Evolutionary conservation across 2,329 filamentous ascomycete species (phyloP), one percentile per base, ranked within the genome.

Genomic region (Harringtonia lauricola): DNA sequence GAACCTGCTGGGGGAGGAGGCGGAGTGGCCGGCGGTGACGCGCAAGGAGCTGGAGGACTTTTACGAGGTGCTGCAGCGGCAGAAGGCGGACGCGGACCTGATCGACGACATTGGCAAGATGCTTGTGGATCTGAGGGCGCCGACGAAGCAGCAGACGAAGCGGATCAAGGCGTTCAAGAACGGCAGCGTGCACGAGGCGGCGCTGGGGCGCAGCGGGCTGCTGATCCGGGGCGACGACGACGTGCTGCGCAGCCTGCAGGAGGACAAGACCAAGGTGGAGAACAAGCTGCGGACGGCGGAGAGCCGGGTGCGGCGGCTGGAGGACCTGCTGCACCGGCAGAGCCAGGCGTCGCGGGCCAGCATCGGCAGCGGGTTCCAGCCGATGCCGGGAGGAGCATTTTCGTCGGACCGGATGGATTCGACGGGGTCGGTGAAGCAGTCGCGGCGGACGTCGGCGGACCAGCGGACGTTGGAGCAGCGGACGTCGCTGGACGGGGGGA

Each of bases 141-240:
- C 90, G 3, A 92, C 86, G 0, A 87, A 83, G 54, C 86, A 92
- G 59, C 89, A 94, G 57, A 77, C 81, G 48, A 89, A 87, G 61
- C 79, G 87, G 45, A 77, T 92, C 8, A 94, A 90, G 59, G 88
- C 87, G 6, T 96, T 98, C 68, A 95, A 95, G 59, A 92, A 94
- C 57, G 92, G 92, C 15, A 96, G 92, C 57, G 76, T 96, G 31
- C 88, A 95, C 55, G 92, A 96, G 58, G 82, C 83, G n/a, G 79
- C 78, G 3, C 74, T 95, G 48, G 87, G 87, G n/a, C 79, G 83
- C 55, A 94, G 86, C 51, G 90, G 87, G 1, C 72, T 95, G 10
- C 65, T 95, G 54, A 76, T 94, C 14, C 80, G 86, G 33, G 88
- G 86, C n/a, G 84, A 92, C 49, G 87, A 94, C 54, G 89, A 95